Percentiles rank a stretch among this genome's conserved stretches.
Conservation (phyloP, 2,329 filamentous ascomycete species). For the Fusarium aywerte region DNA sequence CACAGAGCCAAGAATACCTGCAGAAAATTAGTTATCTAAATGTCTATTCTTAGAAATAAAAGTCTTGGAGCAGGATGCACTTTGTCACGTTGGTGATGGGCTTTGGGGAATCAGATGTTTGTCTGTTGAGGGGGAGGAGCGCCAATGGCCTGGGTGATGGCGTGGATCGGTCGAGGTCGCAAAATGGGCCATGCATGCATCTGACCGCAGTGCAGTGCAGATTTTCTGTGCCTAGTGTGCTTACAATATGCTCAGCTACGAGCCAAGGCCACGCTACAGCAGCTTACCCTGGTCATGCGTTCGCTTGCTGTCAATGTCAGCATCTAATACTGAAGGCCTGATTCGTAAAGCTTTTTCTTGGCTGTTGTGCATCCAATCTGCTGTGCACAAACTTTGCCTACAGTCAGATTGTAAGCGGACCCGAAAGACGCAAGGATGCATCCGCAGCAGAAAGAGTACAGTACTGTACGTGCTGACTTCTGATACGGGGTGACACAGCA, state of each 20-base stretch:
- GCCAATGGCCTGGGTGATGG: background rate
- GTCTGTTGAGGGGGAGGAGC: background rate
- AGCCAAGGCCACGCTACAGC: background rate
- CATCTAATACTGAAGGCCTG: background rate
- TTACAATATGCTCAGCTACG: conserved; percentile 5
- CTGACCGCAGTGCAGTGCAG: conserved; percentile 2
- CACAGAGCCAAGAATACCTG: conserved; percentile 7
- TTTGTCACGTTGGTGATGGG: background rate
- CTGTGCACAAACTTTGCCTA: background rate
- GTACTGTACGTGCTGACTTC: background rate
- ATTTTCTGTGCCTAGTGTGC: background rate
- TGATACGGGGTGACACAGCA: conserved; percentile 27
- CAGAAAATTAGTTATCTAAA: background rate
- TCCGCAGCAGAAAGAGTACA: background rate
- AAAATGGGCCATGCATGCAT: conserved; percentile 12
- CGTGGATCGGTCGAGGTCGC: conserved; percentile 11
- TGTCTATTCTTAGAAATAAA: conserved; percentile 22
- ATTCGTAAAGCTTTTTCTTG: background rate
- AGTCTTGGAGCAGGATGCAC: background rate
- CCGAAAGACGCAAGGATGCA: background rate
- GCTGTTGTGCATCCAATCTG: background rate
- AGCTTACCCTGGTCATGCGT: background rate
- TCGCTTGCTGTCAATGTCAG: background rate
- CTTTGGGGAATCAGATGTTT: background rate
- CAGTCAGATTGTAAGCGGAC: conserved; percentile 5